Evolutionary conservation across 2,329 filamentous ascomycete genomes (phyloP), one percentile per base, ranked within the genome.

Genomic region (Colletotrichum sp.): DNA sequence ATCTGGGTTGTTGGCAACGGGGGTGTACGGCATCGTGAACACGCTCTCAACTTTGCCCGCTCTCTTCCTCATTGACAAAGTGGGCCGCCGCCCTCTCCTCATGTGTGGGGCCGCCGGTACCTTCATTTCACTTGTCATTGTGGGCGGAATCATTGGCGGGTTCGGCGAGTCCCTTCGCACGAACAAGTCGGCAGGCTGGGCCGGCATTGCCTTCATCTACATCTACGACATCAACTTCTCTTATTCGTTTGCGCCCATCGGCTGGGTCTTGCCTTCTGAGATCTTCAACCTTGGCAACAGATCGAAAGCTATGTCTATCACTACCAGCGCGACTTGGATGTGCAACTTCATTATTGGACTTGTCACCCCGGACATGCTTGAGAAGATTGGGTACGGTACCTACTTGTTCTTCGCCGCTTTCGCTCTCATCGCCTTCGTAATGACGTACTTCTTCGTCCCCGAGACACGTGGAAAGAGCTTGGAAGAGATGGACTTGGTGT

Each of bases 371-470:
- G 87, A 88, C 6, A 88, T 93, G 78, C 85, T 93, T 6, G 84
- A 89, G 61, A 86, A 87, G 18, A 89, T 86, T 8, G 83, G 82
- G 5, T 90, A 85, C 80, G 89, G 89, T 12, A 89, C 89, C 0
- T 93, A 92, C 77, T 86, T 92, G 43, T 93, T 93, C 84, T 93
- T 93, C 77, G 89, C 88, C 1, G 83, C 86, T 3, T 90, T 91
- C 77, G 89, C 87, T 76, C 77, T 88, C 1, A 79, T 90, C 7
- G 86, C 86, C 1, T 81, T 86, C 6, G 71, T 87, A 1, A 91
- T 89, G 84, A 88, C 88, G 0, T 90, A 83, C 75, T 87, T 91
- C 77, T 87, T 90, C 68, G 88, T 93, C 0, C 91, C 91, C 0
- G 91, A 93, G 79, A 93, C 91, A 0, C 87, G 85, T 57, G 90